Base-by-base conservation (phyloP, 768 basidiomycete genomes). In the Hypholoma sublateritium region DNA sequence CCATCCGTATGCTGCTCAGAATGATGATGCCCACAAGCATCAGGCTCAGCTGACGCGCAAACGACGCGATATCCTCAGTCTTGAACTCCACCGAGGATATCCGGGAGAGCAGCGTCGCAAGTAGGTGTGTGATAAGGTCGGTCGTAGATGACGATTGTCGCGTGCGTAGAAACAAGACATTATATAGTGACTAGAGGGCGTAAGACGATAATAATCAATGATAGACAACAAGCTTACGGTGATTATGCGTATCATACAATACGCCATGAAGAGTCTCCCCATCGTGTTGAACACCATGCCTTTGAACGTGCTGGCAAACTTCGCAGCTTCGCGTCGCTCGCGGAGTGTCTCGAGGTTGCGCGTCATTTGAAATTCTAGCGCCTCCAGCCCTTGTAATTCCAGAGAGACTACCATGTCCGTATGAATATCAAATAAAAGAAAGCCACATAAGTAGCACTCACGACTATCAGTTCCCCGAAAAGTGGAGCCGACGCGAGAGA, bases 1-100 rank as follows among this genome's bases (percentile, higher is more conserved):
- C 88, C 3, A 83, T 74, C 32, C 89, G 76, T 34, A 94, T 80
- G 57, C 87, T 90, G 46, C 80, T 85, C 16, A 90, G 63, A 56
- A 94, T 88, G 66, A 94, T 89, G 46, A 83, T 71, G 13, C 92
- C 92, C 25, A 93, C 88, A 13, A 94, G 77, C 1, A 77, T 72
- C 7, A 93, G 75, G 65, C 89, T 90, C 67, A 70, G 70, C 53
- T 82, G 81, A 4, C 82, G 68, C 50, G 82, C 68, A 62, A 82
- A 57, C 51, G 72, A 67, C 37, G 73, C 69, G 50, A 82, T 64
- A 24, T 75, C 69, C 59, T 75, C 73, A 49, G 66, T 56, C 22
- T 70, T 64, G 34, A 72, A 44, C 50, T 58, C 41, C 36, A 44
- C 24, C 22, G 56, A 39, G 58, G 63, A 19, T 61, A 69, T 45